phyloP scores from a whole-genome alignment of 2,329 filamentous ascomycete species.

The Plenodomus tracheiphilus region DNA sequence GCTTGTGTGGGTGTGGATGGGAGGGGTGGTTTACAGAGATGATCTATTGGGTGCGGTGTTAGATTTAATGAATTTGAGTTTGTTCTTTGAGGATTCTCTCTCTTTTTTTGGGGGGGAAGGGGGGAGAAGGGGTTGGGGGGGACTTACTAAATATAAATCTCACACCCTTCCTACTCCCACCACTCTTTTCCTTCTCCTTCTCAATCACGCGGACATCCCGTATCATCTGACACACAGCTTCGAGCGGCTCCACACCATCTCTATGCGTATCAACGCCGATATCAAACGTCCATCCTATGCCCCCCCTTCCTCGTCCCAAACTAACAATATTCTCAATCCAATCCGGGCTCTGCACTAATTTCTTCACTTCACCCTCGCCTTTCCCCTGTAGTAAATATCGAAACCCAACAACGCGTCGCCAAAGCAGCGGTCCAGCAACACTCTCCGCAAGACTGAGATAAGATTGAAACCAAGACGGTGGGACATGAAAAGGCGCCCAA shows the following conservation, averaged over 20 bases:
- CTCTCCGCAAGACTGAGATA: slow-evolving; percentile 68
- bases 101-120: neutral
- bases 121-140: too few relatives aligned
- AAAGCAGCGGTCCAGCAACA: slow-evolving; percentile 63
- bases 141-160: slow-evolving; percentile 72
- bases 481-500: slow-evolving; percentile 81
- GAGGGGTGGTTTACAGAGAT: slow-evolving; percentile 88
- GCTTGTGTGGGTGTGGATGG: slow-evolving; percentile 54
- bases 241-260: slow-evolving; percentile 67
- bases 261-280: slow-evolving; percentile 79
- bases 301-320: slow-evolving; percentile 64
- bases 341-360: slow-evolving; percentile 35
- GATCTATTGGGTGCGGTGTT: slow-evolving; percentile 58
- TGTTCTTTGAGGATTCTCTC: neutral
- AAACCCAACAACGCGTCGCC: slow-evolving; percentile 74
- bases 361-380: slow-evolving; percentile 40
- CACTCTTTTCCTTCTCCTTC: slow-evolving; percentile 52
- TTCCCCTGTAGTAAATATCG: slow-evolving; percentile 74
- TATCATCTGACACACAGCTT: slow-evolving; percentile 42
- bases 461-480: slow-evolving; percentile 59
- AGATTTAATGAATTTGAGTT: neutral
- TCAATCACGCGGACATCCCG: slow-evolving; percentile 54
- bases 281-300: slow-evolving; percentile 72
- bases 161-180: slow-evolving; percentile 58
- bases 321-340: slow-evolving; percentile 58